A percentile compares a stretch with the other conserved stretches of the same genome.
These are phyloP conservation scores for sorghum (Sorghum bicolor) DNA, from an alignment of 176 grass and related monocot genomes.

Conservation along the genomic window Sorghum_bicolor_NCBIv3 NC_012874.2:64827501-64828000, in stretches of 20 bases:
- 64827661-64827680: constrained; percentile 41
- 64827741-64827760: constrained; percentile 63
- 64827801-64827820: constrained; percentile 70
- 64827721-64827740: constrained; percentile 90
- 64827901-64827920: constrained; percentile 84
- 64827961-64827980: not conserved
- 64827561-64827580: constrained; percentile 60
- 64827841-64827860: constrained; percentile 68
- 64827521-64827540: not conserved
- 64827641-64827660: constrained; percentile 22
- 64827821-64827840: constrained; percentile 73
- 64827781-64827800: constrained; percentile 67
- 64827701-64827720: constrained; percentile 73
- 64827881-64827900: constrained; percentile 66
- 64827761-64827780: constrained; percentile 68
- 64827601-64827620: constrained; percentile 91
- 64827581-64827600: constrained; percentile 81
- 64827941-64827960: constrained; percentile 32
- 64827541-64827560: constrained; percentile 24
- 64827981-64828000: not conserved
- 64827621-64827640: constrained; percentile 79
- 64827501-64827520: not conserved
- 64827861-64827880: constrained; percentile 52
- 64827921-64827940: constrained; percentile 14
- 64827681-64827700: constrained; percentile 52